Evolutionary conservation across 164 flowering plant species (phyloP), one percentile per base, ranked within the genome.

Genomic region (Litsea cubeba): DNA sequence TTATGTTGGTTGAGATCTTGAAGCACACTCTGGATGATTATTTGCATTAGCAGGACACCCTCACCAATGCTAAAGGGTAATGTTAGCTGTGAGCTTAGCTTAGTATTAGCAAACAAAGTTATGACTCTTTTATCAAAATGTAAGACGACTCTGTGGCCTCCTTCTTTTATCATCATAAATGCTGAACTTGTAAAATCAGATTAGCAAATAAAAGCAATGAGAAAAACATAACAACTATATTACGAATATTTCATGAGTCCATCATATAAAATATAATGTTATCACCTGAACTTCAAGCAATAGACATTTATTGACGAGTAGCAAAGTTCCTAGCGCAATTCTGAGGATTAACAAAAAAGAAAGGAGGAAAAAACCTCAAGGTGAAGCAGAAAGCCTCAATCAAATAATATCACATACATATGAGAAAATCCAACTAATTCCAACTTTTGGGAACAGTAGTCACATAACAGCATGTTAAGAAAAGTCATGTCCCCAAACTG

Each of bases 281-380:
- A 14, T 73, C 80, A 94, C 98, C 94, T 88, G 86, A 74, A 92
- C 96, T 80, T 87, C 81, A 74, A 89, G 84, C 64, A 87, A 71
- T 76, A 92, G 18, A 76, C 88, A 82, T 76, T 86, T 89, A 83
- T 94, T 92, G 82, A 91, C 69, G 64, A 94, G 85, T 80, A 94
- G 82, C 65, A 86, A 51, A 60, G 79, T 74, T 67, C 95, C 97
- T 35, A 87, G 57, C 40, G 49, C 77, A 80, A 92, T 87, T 76
- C 98, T 94, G 84, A 40, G 50, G 54, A 2, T 22, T 20, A 49
- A 22, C 50, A 66, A 10, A 72, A 72, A 60, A 12, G 6, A 23
- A 7, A 28, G 57, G 62, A 63, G 26, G 40, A 24, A 68, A 54
- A 40, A 8, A 8, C 46, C 46, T 8, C 46, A 40, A 40, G 46